Base-by-base conservation (phyloP, 108 stramenopile species). In the Fragilaria radians region DNA sequence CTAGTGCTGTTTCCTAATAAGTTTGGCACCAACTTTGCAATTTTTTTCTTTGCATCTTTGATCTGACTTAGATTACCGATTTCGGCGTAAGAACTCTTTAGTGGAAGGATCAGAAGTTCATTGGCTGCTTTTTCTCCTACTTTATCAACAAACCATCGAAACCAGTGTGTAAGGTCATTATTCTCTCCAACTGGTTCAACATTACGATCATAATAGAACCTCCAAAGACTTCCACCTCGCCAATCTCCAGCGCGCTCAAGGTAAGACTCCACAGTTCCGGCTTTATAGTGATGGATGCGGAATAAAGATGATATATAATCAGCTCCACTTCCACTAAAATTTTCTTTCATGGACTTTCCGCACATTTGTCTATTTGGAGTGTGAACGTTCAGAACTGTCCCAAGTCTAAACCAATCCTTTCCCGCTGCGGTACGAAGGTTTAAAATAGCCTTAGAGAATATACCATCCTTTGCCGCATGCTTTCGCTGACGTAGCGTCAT, bases 291-390 rank as follows among this genome's bases (percentile, higher is more conserved):
- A 29, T 65, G 33, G 22, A 65, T 0, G 14, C 64, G 54, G 28
- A 65, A 65, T 9, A 58, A 28, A 33, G 36, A 46, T 3, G 64
- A 47, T 22, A 46, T 55, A 34, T 65, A 65, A 24, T 65, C 64
- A 0, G 57, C 45, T 14, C 64, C 64, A 1, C 53, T 55, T 21
- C 45, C 57, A 0, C 7, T 14, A 3, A 7, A 17, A 17, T 34
- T 34, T 23, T 65, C 57, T 2, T 28, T 46, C 14, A 42, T 14
- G n/a, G n/a, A n/a, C n/a, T n/a, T n/a, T 4, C 64, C 64, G 31
- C 64, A 65, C 18, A 61, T 19, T 0, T 28, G 26, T 28, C 21
- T 47, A 19, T 36, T 55, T 3, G 64, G 64, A 29, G 50, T 57
- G 34, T 65, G 64, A 0, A 54, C 57, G 24, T 65, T 52, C 14